These are phyloP conservation scores for Exophiala aquamarina DNA, from an alignment of 2,329 filamentous ascomycete species.

Conservation along the genomic window DNA sequence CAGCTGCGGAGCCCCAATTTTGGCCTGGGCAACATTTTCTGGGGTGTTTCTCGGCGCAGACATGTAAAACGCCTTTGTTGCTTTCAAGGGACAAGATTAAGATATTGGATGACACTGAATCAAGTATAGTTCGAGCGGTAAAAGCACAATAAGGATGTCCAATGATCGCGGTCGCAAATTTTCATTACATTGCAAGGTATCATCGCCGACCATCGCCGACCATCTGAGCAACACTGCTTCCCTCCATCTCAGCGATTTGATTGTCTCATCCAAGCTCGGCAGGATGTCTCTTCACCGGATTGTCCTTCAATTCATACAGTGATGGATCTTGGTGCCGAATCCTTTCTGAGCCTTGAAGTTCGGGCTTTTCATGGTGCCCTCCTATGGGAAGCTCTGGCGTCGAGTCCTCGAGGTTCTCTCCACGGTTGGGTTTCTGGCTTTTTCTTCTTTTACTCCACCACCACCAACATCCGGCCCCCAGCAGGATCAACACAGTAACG, in stretches of 20 bases:
- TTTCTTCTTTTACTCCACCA: neutral
- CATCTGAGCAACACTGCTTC: neutral
- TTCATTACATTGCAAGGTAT: too few species aligned
- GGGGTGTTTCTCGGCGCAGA: too few species aligned
- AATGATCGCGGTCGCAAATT: too few species aligned
- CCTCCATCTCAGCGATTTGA: conserved; percentile 1
- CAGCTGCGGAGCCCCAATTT: too few species aligned
- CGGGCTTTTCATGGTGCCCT: conserved; percentile 1
- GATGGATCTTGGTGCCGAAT: neutral
- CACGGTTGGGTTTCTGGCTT: neutral
- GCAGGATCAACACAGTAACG: neutral
- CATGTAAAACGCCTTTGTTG: too few species aligned
- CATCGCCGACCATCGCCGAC: neutral
- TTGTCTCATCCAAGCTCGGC: neutral
- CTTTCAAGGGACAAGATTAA: too few species aligned
- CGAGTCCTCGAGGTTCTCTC: neutral
- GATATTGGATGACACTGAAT: too few species aligned
- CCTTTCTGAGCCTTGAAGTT: neutral
- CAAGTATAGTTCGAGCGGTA: too few species aligned
- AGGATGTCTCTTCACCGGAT: neutral
- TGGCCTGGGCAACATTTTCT: too few species aligned
- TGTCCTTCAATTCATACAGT: neutral
- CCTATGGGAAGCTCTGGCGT: neutral
- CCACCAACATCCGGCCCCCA: neutral
- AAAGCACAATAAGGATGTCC: too few species aligned